These are phyloP conservation scores for Diutina neorugosa DNA, from an alignment of 1,139 yeast species.

Conservation along the genomic window DNA sequence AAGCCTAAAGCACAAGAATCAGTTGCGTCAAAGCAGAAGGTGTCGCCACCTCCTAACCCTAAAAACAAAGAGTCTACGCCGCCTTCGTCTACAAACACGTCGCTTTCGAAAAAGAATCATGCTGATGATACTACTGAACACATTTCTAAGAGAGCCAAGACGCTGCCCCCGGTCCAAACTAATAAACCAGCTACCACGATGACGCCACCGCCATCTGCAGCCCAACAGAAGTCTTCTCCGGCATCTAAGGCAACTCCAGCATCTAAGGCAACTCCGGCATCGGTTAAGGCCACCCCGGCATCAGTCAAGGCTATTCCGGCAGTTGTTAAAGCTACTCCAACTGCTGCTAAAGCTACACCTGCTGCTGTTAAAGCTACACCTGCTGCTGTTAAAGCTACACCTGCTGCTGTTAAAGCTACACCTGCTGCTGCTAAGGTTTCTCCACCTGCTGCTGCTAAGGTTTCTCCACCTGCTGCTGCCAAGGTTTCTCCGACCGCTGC, in stretches of 20 bases:
- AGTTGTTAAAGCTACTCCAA: background rate
- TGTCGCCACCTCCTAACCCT: background rate
- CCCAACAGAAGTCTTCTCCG: background rate
- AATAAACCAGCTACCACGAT: too few relatives aligned
- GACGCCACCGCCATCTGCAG: too few relatives aligned
- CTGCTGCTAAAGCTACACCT: background rate
- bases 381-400: background rate
- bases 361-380: background rate
- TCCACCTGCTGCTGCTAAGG: background rate
- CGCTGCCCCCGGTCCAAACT: background rate
- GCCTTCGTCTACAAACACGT: background rate
- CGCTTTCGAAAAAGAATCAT: background rate
- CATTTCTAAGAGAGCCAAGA: background rate
- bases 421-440: background rate
- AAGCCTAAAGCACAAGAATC: background rate
- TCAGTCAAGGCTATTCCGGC: background rate
- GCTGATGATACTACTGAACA: background rate
- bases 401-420: background rate
- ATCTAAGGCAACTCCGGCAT: background rate
- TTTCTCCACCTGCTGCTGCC: background rate
- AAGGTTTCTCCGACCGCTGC: background rate
- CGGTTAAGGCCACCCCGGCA: background rate
- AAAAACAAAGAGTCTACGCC: background rate
- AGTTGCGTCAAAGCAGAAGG: background rate
- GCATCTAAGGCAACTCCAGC: too few relatives aligned